Evolutionary conservation across 2,329 filamentous ascomycete species (phyloP), one percentile per base, ranked within the genome.

Genomic region (Immersiporthe knoxdaviesiana): DNA sequence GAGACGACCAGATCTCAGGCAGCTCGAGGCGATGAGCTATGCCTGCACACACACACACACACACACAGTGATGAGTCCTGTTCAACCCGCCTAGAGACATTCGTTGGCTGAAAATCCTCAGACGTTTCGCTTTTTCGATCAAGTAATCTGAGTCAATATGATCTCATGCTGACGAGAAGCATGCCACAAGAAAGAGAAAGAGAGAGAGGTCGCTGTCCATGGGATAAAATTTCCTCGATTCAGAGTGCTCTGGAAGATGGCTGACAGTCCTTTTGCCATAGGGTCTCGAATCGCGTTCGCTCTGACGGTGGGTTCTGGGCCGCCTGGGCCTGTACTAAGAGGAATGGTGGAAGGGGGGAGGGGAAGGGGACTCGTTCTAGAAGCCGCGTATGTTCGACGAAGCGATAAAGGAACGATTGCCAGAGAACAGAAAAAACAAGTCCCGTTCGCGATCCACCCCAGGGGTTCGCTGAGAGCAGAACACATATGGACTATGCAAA

Each of bases 331-430:
- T 41, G 14, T 16, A n/a, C n/a, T n/a, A 44, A 62, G n/a, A 44
- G 39, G 59, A 60, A 37, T 35, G 58, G 58, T 11, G 16, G 39
- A n/a, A 44, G n/a, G 27, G 21, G 21, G 12, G 3, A 41, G 27
- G n/a, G n/a, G n/a, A n/a, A n/a, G n/a, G n/a, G n/a, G n/a, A n/a
- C n/a, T n/a, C 16, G 59, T 62, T 62, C 59, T 62, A 62, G 59
- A 62, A 62, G 59, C 59, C 59, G 59, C 35, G 59, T 27, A 7
- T 62, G 59, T 27, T 41, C n/a, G 21, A 30, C 39, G 14, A 32
- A 10, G 24, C 24, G 27, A 27, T 30, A 18, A 8, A 30, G 24
- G 52, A 56, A 30, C 6, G 52, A 18, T 18, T 56, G 52, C 14
- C 24, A 30, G 24, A 56, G 52, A 56, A 56, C 52, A 32, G 24